These are phyloP conservation scores for Polysphondylium violaceum DNA, from an alignment of 78 protist species.

Conservation along the genomic window DNA sequence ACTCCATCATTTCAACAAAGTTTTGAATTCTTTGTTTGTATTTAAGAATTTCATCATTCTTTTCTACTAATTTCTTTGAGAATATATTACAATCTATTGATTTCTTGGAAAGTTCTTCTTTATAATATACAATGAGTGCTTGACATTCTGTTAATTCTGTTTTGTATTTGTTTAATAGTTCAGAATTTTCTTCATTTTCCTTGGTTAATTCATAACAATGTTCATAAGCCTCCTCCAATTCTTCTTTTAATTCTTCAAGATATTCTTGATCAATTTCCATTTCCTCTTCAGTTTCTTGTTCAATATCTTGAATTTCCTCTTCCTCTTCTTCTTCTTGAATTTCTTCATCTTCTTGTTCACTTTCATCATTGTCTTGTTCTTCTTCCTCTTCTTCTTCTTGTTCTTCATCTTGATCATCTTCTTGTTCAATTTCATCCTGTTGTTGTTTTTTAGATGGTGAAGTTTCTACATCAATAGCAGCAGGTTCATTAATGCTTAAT, in stretches of 20 bases:
- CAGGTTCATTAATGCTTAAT: no score
- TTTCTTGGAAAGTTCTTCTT: slow-evolving; percentile 44
- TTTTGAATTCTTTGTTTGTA: slow-evolving; percentile 60
- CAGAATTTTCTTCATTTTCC: slow-evolving; percentile 3
- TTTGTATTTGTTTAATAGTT: slow-evolving; percentile 11
- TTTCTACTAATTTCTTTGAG: neutral
- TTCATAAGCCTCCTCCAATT: slow-evolving; percentile 35
- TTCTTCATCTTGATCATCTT: neutral
- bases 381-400: neutral
- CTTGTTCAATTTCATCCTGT: neutral
- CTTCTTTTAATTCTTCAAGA: slow-evolving; percentile 1
- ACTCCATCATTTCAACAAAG: slow-evolving; percentile 49
- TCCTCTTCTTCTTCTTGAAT: neutral
- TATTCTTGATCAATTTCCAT: neutral
- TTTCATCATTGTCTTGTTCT: neutral
- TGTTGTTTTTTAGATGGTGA: neutral
- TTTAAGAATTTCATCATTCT: slow-evolving; percentile 34
- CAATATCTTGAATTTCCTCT: slow-evolving; percentile 19
- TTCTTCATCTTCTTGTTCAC: slow-evolving; percentile 15
- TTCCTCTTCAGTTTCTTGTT: slow-evolving; percentile 13
- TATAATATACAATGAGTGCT: slow-evolving; percentile 49
- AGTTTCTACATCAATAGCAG: no score
- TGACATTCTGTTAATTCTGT: slow-evolving; percentile 53
- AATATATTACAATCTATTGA: slow-evolving; percentile 7
- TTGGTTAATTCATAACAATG: neutral